Conservation (phyloP, 164 flowering plant genomes). For the Kalanchoe fedtschenkoi region DNA sequence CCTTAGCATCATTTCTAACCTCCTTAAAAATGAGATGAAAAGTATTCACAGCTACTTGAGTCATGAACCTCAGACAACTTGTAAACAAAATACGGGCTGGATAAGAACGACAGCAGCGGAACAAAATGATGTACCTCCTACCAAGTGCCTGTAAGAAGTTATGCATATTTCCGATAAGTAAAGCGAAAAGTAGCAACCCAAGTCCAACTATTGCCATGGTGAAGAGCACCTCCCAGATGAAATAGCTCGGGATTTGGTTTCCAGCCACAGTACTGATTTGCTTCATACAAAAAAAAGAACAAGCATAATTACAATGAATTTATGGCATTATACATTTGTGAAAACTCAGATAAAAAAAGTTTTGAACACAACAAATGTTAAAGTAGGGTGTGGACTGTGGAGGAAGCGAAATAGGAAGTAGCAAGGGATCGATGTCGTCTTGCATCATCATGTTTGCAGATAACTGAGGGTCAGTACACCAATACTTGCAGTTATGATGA, state of each 20-base stretch:
- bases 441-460: too few species aligned
- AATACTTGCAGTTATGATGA: neutral
- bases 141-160: slow-evolving; percentile 86
- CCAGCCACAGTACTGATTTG: slow-evolving; percentile 93
- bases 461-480: neutral
- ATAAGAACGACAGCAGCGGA: neutral
- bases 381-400: too few species aligned
- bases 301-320: neutral
- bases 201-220: slow-evolving; percentile 75
- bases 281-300: slow-evolving; percentile 19
- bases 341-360: too few species aligned
- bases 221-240: slow-evolving; percentile 78
- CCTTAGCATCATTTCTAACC: slow-evolving; percentile 51
- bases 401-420: too few species aligned
- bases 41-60: neutral
- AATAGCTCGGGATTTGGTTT: slow-evolving; percentile 71
- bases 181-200: slow-evolving; percentile 81
- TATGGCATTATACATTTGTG: too few species aligned
- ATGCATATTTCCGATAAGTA: slow-evolving; percentile 93
- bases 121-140: slow-evolving; percentile 40
- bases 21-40: slow-evolving; percentile 20
- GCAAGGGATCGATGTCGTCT: too few species aligned
- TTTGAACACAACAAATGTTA: too few species aligned
- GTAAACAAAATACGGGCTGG: neutral
- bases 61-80: neutral